These are phyloP conservation scores for Komagataella pastoris DNA, from an alignment of 805 yeast species.

Conservation along the genomic window DNA sequence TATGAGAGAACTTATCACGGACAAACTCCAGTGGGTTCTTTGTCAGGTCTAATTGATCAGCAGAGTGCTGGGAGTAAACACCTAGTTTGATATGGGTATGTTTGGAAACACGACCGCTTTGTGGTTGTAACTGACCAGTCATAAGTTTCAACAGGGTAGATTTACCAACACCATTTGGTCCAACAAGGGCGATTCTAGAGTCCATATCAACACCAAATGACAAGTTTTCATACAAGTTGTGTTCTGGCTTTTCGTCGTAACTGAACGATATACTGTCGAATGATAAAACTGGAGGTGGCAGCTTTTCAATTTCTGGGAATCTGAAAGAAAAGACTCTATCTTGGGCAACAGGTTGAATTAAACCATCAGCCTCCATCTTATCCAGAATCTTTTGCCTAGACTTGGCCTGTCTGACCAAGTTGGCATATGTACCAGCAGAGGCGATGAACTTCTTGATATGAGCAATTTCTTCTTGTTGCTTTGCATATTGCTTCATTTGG, in stretches of 20 bases:
- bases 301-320: constrained; percentile 90
- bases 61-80: constrained; percentile 97
- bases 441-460: constrained; percentile 99
- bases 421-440: constrained; percentile 98
- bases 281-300: constrained; percentile 97
- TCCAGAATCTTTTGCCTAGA: constrained; percentile 98
- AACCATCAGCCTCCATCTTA: constrained; percentile 99
- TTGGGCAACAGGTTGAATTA: constrained; percentile 81
- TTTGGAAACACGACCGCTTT: constrained; percentile 89
- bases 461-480: constrained; percentile 97
- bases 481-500: constrained; percentile 93
- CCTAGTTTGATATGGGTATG: constrained; percentile 97
- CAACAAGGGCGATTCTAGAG: constrained; percentile 93
- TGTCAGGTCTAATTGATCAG: constrained; percentile 93
- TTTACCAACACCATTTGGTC: constrained; percentile 99
- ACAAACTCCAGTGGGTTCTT: constrained; percentile 94
- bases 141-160: constrained; percentile 89
- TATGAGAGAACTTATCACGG: constrained; percentile 78
- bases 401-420: constrained; percentile 96
- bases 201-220: constrained; percentile 99
- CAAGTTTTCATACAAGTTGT: constrained; percentile 79
- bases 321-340: constrained; percentile 91
- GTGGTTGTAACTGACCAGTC: constrained; percentile 90
- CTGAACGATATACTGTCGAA: constrained; percentile 92
- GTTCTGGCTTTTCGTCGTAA: constrained; percentile 71